Percentiles rank a stretch among this genome's conserved stretches.
Evolutionary conservation across 1,139 yeast genomes (phyloP).

Genomic region (Waltiozyma sp.): DNA sequence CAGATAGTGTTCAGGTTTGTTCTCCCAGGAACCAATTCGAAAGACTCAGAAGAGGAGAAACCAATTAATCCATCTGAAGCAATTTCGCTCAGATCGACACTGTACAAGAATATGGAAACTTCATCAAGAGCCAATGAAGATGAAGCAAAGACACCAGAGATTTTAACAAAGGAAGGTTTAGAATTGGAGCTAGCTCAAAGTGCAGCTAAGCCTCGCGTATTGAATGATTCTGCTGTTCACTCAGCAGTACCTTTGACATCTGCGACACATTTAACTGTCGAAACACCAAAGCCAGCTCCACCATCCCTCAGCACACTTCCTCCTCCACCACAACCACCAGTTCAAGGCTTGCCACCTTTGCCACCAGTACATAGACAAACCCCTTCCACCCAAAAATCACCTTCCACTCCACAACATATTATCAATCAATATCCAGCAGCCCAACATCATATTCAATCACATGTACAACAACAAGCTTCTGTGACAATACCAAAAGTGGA

Average conservation of each 20-base stretch:
- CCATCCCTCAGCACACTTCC: neutral
- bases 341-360: neutral
- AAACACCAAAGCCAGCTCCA: neutral
- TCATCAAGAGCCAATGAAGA: conserved; percentile 4
- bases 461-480: neutral
- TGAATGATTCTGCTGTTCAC: neutral
- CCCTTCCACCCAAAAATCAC: neutral
- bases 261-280: neutral
- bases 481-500: conserved; percentile 7
- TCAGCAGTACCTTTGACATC: neutral
- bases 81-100: conserved; percentile 15
- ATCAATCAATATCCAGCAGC: neutral
- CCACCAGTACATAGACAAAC: conserved; percentile 5
- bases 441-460: neutral
- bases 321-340: neutral
- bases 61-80: conserved; percentile 20
- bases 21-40: conserved; percentile 38
- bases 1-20: conserved; percentile 83
- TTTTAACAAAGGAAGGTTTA: neutral
- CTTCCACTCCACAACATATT: neutral
- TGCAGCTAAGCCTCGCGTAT: conserved; percentile 14
- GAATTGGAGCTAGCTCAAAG: conserved; percentile 7
- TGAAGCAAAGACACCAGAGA: neutral
- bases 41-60: conserved; percentile 13
- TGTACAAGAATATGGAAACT: conserved; percentile 12